A percentile compares a stretch with the other conserved stretches of the same genome.
Evolutionary conservation across 352 stramenopile genomes (phyloP).

Genomic region (Stephanocyclus meneghinianus): DNA sequence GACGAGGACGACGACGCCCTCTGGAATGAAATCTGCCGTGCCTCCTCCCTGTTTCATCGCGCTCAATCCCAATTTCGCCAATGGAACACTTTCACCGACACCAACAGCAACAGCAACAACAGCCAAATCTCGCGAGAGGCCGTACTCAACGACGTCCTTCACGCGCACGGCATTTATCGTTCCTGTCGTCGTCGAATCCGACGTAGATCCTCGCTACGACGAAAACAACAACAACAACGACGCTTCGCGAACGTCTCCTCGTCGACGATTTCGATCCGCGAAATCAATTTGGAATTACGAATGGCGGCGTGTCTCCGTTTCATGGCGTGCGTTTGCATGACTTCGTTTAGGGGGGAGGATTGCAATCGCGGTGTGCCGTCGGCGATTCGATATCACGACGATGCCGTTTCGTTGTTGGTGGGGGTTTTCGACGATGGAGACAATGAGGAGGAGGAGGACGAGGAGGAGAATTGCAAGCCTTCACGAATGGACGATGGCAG

Average conservation of each 20-base stretch:
- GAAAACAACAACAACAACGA: neutral
- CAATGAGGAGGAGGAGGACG: conserved; percentile 15
- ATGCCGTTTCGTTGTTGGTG: conserved; percentile 36
- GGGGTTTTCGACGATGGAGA: conserved; percentile 36
- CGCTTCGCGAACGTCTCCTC: neutral
- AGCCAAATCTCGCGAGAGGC: neutral
- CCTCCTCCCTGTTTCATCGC: conserved; percentile 27
- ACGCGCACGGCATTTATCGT: conserved; percentile 23
- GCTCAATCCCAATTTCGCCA: conserved; percentile 4
- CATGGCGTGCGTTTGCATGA: conserved; percentile 1
- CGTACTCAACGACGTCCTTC: neutral
- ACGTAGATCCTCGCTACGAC: neutral
- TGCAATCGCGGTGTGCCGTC: conserved; percentile 5
- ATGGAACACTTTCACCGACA: neutral
- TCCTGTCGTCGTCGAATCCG: conserved; percentile 6
- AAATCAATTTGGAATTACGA: conserved; percentile 39
- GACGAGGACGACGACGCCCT: neutral
- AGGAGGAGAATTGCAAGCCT: neutral
- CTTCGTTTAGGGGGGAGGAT: neutral
- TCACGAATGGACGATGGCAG: neutral
- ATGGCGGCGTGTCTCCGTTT: conserved; percentile 28
- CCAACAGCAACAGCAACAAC: neutral
- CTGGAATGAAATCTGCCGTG: conserved; percentile 27
- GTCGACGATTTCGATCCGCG: neutral
- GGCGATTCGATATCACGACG: conserved; percentile 36